Conservation (phyloP, 371 early-diverging fungal species). For the Catenaria anguillulae region DNA sequence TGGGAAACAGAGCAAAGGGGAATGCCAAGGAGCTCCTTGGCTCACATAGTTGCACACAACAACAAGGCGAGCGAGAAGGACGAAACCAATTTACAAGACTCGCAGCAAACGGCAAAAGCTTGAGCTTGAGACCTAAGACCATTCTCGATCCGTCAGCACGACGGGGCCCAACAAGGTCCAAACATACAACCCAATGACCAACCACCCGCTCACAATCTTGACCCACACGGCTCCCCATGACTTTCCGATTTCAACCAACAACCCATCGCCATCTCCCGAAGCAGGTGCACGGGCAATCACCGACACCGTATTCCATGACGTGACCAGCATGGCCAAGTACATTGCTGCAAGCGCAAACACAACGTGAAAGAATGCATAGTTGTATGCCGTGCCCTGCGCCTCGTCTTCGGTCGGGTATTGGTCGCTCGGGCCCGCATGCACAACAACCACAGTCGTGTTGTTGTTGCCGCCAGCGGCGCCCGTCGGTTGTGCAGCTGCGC, state of each 20-base stretch:
- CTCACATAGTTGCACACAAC: too few relatives aligned
- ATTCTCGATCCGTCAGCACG: slow-evolving; percentile 65
- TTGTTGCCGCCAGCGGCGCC: too few relatives aligned
- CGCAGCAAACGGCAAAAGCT: too few relatives aligned
- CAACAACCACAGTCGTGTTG: not conserved
- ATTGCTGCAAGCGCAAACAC: slow-evolving; percentile 83
- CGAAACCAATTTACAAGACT: too few relatives aligned
- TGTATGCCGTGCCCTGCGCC: slow-evolving; percentile 68
- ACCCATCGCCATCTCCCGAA: not conserved
- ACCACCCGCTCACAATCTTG: slow-evolving; percentile 81
- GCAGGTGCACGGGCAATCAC: slow-evolving; percentile 2
- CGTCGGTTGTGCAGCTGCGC: too few relatives aligned
- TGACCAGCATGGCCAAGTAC: slow-evolving; percentile 90
- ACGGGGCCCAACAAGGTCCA: slow-evolving; percentile 86
- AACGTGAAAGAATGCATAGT: slow-evolving; percentile 89
- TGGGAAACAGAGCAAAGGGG: too few relatives aligned
- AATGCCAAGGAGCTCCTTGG: too few relatives aligned
- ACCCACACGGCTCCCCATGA: slow-evolving; percentile 90
- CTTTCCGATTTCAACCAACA: slow-evolving; percentile 61
- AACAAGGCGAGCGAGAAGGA: too few relatives aligned
- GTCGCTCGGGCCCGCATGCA: not conserved
- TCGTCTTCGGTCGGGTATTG: slow-evolving; percentile 56
- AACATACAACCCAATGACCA: slow-evolving; percentile 59
- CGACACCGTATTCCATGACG: slow-evolving; percentile 59
- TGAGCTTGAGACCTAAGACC: too few relatives aligned